Conservation (phyloP, 225 moss, liverwort and hornwort species). For the Pseudoscleropodium purum region DNA sequence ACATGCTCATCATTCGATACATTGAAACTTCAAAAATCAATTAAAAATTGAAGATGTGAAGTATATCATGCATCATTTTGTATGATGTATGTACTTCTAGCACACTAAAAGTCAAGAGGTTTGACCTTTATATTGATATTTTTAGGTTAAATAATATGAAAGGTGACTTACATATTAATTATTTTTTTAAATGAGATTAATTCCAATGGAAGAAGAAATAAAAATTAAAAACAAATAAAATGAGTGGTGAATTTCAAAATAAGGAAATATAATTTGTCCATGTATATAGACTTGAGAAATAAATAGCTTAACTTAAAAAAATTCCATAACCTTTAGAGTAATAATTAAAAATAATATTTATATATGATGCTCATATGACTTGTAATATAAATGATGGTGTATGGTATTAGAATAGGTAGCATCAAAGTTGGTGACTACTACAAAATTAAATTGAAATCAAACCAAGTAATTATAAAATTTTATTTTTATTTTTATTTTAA, state of each 20-base stretch:
- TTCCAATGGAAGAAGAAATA: neutral
- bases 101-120: neutral
- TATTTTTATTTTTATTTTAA: neutral
- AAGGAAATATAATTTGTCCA: neutral
- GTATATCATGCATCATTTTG: neutral
- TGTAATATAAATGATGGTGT: neutral
- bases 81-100: neutral
- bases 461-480: neutral
- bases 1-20: rapidly evolving
- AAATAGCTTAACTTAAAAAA: rapidly evolving
- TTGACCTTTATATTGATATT: neutral
- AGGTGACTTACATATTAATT: neutral
- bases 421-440: neutral
- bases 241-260: neutral
- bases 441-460: neutral
- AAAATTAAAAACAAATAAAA: neutral
- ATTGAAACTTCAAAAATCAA: neutral
- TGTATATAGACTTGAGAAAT: neutral
- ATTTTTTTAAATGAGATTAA: neutral
- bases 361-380: neutral
- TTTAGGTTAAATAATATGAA: neutral
- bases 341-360: no score
- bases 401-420: neutral
- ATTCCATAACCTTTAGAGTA: rapidly evolving
- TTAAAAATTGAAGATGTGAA: neutral